Evolutionary conservation across 208 protist genomes (phyloP).

Genomic region (Leishmania braziliensis): DNA sequence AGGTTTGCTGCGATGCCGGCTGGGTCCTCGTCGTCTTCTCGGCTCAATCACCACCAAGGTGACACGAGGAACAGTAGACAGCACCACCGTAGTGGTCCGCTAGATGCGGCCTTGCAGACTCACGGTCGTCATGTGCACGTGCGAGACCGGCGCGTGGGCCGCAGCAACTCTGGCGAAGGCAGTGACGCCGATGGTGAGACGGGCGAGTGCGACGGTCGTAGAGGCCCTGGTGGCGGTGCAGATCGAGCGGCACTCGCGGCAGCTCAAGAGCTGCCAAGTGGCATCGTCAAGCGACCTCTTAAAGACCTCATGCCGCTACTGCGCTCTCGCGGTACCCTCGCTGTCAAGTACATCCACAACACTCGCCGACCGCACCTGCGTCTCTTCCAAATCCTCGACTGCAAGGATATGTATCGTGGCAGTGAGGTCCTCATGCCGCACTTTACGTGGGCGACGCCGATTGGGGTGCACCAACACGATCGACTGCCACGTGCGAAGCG

Average conservation of each 20-base stretch:
- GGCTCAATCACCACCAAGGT: neutral
- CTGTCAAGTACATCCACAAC: constrained; percentile 46
- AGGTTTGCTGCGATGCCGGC: neutral
- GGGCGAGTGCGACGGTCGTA: neutral
- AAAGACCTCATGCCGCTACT: constrained; percentile 61
- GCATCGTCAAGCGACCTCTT: constrained; percentile 51
- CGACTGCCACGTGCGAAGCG: constrained; percentile 1
- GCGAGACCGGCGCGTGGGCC: neutral
- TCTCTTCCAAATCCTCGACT: constrained; percentile 71
- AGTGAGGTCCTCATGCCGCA: constrained; percentile 65
- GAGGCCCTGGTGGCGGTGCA: neutral
- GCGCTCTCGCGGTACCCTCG: constrained; percentile 35
- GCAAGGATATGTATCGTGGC: constrained; percentile 33
- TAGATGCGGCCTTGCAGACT: neutral
- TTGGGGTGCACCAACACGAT: constrained; percentile 8
- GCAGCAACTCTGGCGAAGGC: constrained; percentile 1
- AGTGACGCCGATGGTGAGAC: neutral
- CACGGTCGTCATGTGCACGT: neutral
- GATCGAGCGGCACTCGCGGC: neutral
- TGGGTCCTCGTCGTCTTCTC: neutral
- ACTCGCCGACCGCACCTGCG: constrained; percentile 53
- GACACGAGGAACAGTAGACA: neutral
- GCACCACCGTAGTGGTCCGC: neutral
- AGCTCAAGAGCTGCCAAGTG: constrained; percentile 26
- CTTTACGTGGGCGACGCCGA: constrained; percentile 48